Evolutionary conservation across 352 stramenopile genomes (phyloP).

Genomic region (Globisporangium okanoganense): DNA sequence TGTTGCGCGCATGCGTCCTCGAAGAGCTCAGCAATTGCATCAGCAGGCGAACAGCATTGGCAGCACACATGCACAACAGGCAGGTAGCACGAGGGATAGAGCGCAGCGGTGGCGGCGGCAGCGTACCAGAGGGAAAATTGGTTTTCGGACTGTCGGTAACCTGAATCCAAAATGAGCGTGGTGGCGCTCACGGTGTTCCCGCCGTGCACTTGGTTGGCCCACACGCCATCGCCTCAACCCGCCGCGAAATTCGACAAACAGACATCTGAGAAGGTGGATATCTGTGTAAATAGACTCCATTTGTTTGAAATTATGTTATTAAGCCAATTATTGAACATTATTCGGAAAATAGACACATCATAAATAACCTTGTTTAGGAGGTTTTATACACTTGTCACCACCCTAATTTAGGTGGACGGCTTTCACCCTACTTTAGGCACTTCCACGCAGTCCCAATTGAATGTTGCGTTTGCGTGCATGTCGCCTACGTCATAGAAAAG

Average conservation of each 20-base stretch:
- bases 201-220: conserved; percentile 5
- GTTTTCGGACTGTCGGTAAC: conserved; percentile 86
- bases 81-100: conserved; percentile 10
- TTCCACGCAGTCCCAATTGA: background rate
- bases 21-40: background rate
- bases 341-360: background rate
- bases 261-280: background rate
- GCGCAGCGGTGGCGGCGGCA: conserved; percentile 2
- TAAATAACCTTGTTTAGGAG: background rate
- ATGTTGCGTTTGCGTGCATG: conserved; percentile 1
- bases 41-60: background rate
- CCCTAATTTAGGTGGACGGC: background rate
- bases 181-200: conserved; percentile 15
- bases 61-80: background rate
- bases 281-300: too few relatives aligned
- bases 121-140: conserved; percentile 64
- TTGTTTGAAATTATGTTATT: too few relatives aligned
- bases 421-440: background rate
- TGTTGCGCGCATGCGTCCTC: background rate
- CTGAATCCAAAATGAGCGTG: conserved; percentile 78
- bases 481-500: conserved; percentile 2
- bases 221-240: background rate
- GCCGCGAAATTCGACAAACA: background rate
- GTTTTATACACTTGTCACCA: background rate
- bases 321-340: too few relatives aligned